Evolutionary conservation across 2,329 filamentous ascomycete species (phyloP), one percentile per base, ranked within the genome.

Genomic region (Pseudocercospora eumusae): DNA sequence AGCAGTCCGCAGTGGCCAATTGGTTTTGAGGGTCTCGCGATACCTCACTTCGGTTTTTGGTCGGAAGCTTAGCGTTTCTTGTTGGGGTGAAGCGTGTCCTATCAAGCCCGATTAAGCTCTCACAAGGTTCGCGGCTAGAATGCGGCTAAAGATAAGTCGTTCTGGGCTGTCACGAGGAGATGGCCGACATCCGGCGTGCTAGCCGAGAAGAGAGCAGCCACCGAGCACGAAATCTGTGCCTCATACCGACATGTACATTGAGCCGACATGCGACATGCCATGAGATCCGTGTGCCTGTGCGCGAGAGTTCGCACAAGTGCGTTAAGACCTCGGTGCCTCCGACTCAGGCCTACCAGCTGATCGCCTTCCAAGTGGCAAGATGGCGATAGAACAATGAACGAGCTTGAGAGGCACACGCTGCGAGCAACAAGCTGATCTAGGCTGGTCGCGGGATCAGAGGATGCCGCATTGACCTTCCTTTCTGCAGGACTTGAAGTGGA

Each of bases 141-240:
- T 21, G 27, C 50, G 50, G 50, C 50, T 54, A 54, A 28, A 54
- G 52, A 54, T 40, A 54, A 54, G 23, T 10, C 23, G 28, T 13
- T 18, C 50, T 54, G 13, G 50, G 27, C 20, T 23, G 45, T 50
- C 45, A 50, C 45, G 45, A 50, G 45, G 23, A 13, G 45, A 20
- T 20, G 13, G 45, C 47, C 47, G 44, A 21, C 49, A 53, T 27
- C 47, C 47, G 47, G 47, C 11, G 11, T 52, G 23, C 23, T 27
- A 27, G 23, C 47, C 47, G 47, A 27, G 47, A 52, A 28, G 25
- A 28, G 47, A 7, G 31, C 15, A n/a, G 23, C 36, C 47, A 18
- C 47, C 47, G 47, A 52, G 47, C 21, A 52, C 25, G 21, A 28
- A 52, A 52, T 27, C 25, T 27, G 21, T 52, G 21, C 25, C 25